A percentile compares a stretch with the other conserved stretches of the same genome.
phyloP scores from a whole-genome alignment of 306 rosid genomes.

The Lathyrus sativus region DNA sequence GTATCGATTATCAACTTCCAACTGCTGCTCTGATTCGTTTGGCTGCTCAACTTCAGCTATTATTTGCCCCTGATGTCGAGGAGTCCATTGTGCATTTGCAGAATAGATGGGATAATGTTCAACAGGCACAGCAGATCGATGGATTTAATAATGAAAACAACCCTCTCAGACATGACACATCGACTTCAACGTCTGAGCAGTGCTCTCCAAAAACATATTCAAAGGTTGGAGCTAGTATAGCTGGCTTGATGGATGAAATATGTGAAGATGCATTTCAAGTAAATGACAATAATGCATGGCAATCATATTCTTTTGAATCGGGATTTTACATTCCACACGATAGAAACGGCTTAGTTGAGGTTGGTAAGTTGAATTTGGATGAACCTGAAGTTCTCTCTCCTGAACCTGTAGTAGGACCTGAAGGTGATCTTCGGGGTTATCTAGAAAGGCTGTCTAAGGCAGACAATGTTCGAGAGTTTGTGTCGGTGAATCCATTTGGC shows the following conservation, averaged over 20 bases:
- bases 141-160: constrained; percentile 45
- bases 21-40: no score
- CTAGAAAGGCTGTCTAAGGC: constrained; percentile 65
- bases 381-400: constrained; percentile 50
- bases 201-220: constrained; percentile 40
- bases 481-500: constrained; percentile 68
- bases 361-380: constrained; percentile 40
- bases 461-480: constrained; percentile 62
- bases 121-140: constrained; percentile 64
- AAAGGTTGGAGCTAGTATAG: constrained; percentile 47
- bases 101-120: constrained; percentile 85
- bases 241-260: constrained; percentile 85
- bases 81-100: no score
- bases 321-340: constrained; percentile 47
- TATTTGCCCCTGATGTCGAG: no score
- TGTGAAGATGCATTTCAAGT: constrained; percentile 80
- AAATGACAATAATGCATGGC: constrained; percentile 41
- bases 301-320: constrained; percentile 48
- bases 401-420: constrained; percentile 52
- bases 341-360: constrained; percentile 54
- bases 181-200: constrained; percentile 50
- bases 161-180: constrained; percentile 36
- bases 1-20: no score
- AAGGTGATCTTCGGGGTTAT: constrained; percentile 63
- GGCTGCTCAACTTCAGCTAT: no score